Base-by-base conservation (phyloP, 2,329 filamentous ascomycete species). In the Didymella glomerata region DNA sequence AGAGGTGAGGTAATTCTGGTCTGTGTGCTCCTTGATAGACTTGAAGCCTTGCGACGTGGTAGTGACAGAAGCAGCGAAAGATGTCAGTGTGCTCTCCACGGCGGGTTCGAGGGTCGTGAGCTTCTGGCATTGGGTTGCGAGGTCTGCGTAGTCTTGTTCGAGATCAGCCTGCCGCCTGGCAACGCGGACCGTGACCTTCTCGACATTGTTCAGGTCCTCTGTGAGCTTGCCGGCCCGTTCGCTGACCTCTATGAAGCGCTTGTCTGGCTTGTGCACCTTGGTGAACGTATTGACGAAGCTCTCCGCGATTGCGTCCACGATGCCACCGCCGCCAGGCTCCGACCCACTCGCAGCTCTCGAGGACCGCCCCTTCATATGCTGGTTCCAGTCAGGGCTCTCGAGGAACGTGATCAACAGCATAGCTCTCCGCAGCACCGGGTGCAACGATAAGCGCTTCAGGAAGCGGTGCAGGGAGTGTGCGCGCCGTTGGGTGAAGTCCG, bases 201-300 rank as follows among this genome's bases (percentile, higher is more conserved):
- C 94, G 5, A 99, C 92, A 70, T 96, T 92, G 16, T 86, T 88
- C 18, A 99, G 85, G 74, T 99, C 95, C 70, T 98, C 94, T 72
- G 80, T 93, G 6, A 99, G 85, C 79, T 97, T 98, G 79, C 96
- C 91, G 36, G 92, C 91, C 76, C 92, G 91, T 72, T 98, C 95
- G 70, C 89, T 89, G 60, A 98, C 93, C 75, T 98, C 94, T 65
- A 96, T 89, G 77, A 99, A 99, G 30, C 95, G 90, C 69, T 91
- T 90, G 78, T 99, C 95, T 7, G 93, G 91, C 77, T 96, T 96
- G 82, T 98, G 91, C 1, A 97, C 90, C 78, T 98, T 99, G 47
- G 91, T 93, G 73, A 99, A 99, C 38, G 93, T 94, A 75, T 98
- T 98, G 77, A 99, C 90, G 74, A 98, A 96, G 34, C 91, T 96